Percentiles rank a stretch among this genome's conserved stretches.
phyloP scores from a whole-genome alignment of 228 moss, liverwort and hornwort species.

The Sphagnum fallax region DNA sequence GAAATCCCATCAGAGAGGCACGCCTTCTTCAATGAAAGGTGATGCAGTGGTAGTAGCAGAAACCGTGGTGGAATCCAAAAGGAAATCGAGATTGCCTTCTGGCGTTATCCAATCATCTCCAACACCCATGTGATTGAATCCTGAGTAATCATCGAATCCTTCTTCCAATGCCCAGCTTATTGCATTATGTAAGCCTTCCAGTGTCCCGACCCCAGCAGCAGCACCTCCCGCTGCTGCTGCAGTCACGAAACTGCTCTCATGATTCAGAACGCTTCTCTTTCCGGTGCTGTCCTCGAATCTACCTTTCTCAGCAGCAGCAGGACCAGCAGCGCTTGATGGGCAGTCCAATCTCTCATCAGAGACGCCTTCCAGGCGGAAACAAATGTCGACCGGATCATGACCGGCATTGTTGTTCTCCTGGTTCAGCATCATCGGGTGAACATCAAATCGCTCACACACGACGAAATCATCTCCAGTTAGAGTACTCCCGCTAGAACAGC shows the following conservation, averaged over 20 bases:
- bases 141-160: slow-evolving; percentile 13
- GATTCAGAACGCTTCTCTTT: neutral
- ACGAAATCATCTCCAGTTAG: slow-evolving; percentile 5
- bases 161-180: slow-evolving; percentile 25
- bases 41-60: neutral
- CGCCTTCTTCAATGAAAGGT: neutral
- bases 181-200: slow-evolving; percentile 5
- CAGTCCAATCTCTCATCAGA: slow-evolving; percentile 25
- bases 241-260: neutral
- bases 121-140: slow-evolving; percentile 9
- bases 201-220: no score
- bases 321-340: slow-evolving; percentile 2
- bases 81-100: neutral
- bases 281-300: neutral
- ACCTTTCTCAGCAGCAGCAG: slow-evolving; percentile 13
- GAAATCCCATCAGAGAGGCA: neutral
- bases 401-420: neutral
- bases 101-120: slow-evolving; percentile 28
- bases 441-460: neutral
- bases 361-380: slow-evolving; percentile 20
- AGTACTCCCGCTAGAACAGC: slow-evolving; percentile 10
- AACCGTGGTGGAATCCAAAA: neutral
- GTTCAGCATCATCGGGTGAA: neutral
- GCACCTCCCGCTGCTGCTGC: neutral
- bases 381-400: slow-evolving; percentile 10